These are phyloP conservation scores for Penicillium rolfsii DNA, from an alignment of 2,329 filamentous ascomycete species.

Conservation along the genomic window DNA sequence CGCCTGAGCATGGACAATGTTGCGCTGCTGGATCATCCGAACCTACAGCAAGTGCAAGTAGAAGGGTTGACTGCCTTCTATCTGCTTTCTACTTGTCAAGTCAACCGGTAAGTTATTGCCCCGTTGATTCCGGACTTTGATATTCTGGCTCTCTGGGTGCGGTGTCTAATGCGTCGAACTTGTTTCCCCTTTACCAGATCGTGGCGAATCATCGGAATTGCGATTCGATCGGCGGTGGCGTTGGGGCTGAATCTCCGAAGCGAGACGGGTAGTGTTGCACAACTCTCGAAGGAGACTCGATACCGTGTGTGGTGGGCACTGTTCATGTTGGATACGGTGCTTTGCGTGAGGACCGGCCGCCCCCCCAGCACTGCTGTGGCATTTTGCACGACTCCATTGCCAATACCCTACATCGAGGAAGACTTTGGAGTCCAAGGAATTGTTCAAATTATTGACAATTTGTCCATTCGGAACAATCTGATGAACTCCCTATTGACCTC, in stretches of 20 bases:
- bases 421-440: constrained; percentile 39
- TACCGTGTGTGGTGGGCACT: constrained; percentile 52
- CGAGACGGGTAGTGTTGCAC: constrained; percentile 40
- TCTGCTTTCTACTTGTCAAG: constrained; percentile 44
- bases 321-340: constrained; percentile 45
- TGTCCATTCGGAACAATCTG: constrained; percentile 37
- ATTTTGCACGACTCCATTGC: constrained; percentile 49
- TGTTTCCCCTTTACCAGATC: constrained; percentile 34
- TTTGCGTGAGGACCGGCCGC: constrained; percentile 49
- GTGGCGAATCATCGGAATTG: constrained; percentile 47
- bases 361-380: constrained; percentile 43
- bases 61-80: constrained; percentile 48
- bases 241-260: constrained; percentile 51
- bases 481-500: constrained; percentile 29
- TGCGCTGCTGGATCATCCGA: constrained; percentile 44
- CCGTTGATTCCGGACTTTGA: not conserved
- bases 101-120: constrained; percentile 42
- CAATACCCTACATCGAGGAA: constrained; percentile 45
- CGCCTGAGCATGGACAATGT: constrained; percentile 43
- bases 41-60: constrained; percentile 50
- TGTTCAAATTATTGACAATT: constrained; percentile 38
- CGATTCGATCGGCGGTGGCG: constrained; percentile 46
- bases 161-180: not conserved
- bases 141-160: not conserved
- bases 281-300: constrained; percentile 46